These are phyloP conservation scores for Ustilago hordei DNA, from an alignment of 1,284 basidiomycete genomes.

Conservation along the genomic window DNA sequence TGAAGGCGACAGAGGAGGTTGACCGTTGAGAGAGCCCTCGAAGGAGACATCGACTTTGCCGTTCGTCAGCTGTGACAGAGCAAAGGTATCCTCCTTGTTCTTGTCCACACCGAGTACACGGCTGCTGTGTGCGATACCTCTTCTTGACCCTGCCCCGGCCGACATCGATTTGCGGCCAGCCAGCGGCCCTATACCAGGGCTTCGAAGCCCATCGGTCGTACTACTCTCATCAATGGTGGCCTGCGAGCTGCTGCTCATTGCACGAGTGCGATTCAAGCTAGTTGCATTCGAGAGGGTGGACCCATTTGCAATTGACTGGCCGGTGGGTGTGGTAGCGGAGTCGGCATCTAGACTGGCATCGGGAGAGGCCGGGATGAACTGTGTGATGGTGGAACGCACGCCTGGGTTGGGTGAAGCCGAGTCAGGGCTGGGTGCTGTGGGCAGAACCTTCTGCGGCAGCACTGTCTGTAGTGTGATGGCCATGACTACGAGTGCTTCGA, in stretches of 20 bases:
- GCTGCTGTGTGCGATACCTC: constrained; percentile 47
- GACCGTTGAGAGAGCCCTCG: constrained; percentile 22
- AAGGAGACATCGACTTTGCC: constrained; percentile 52
- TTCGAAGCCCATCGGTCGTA: not conserved
- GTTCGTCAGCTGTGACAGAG: constrained; percentile 31
- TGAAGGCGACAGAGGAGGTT: not conserved
- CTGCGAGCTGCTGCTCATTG: constrained; percentile 16
- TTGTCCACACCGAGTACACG: constrained; percentile 34
- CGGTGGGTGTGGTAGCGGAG: not conserved
- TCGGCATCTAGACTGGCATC: constrained; percentile 25
- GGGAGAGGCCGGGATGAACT: constrained; percentile 44
- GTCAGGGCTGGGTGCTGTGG: constrained; percentile 38
- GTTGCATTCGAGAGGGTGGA: not conserved
- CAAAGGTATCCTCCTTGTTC: constrained; percentile 22
- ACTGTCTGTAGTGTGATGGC: constrained; percentile 41
- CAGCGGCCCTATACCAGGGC: not conserved
- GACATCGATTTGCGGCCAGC: constrained; percentile 30
- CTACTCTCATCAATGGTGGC: not conserved
- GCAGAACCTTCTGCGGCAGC: constrained; percentile 40
- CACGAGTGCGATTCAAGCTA: not conserved
- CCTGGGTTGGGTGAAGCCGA: constrained; percentile 42
- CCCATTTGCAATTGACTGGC: not conserved
- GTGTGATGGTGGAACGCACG: constrained; percentile 39
- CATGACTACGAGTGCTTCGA: constrained; percentile 13
- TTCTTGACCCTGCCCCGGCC: constrained; percentile 26